These are phyloP conservation scores for Metarhizium rileyi DNA, from an alignment of 2,329 filamentous ascomycete species.

Conservation along the genomic window DNA sequence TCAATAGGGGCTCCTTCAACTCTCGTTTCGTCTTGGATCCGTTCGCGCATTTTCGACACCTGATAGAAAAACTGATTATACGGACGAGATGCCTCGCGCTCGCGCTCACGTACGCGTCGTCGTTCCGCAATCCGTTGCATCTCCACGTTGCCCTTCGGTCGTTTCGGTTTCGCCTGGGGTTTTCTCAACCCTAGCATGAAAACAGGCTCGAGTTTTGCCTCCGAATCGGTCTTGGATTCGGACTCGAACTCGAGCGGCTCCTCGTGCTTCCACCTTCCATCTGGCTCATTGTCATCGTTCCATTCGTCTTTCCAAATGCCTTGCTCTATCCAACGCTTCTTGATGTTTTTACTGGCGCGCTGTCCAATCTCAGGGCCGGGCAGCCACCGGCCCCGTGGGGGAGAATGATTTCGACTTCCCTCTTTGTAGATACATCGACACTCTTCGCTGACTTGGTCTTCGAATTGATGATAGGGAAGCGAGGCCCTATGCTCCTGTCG, in stretches of 20 bases:
- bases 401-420: not conserved
- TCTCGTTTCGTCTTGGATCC: slow-evolving; percentile 5
- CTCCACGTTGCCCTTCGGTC: not conserved
- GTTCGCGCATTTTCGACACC: slow-evolving; percentile 8
- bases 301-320: slow-evolving; percentile 5
- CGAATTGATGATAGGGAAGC: not conserved
- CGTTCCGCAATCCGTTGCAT: not conserved
- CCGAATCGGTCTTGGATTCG: not conserved
- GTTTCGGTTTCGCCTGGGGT: not conserved
- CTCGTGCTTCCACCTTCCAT: slow-evolving; percentile 6
- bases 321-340: slow-evolving; percentile 3
- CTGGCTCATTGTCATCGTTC: not conserved
- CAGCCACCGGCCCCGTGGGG: not conserved
- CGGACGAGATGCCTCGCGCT: slow-evolving; percentile 11
- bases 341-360: not conserved
- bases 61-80: slow-evolving; percentile 11
- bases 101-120: not conserved
- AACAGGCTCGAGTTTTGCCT: no score
- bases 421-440: no score
- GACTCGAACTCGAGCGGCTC: not conserved
- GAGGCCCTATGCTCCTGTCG: not conserved
- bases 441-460: not conserved
- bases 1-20: not conserved
- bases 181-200: not conserved
- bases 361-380: not conserved